Conservation (phyloP, 495 filamentous ascomycete genomes). For the Clohesyomyces aquaticus region DNA sequence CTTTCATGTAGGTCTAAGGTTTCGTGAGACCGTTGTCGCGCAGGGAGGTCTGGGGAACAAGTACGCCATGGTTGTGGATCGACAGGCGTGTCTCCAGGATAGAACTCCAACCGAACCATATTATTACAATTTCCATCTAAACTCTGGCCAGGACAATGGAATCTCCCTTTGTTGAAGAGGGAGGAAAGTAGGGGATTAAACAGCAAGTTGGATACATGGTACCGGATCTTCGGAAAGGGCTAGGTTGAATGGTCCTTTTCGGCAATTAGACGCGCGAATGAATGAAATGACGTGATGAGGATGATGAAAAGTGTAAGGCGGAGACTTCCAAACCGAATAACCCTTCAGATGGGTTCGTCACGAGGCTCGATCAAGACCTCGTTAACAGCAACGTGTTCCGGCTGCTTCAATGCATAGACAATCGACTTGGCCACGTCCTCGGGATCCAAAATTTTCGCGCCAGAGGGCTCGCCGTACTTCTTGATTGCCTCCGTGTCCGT, state of each 20-base stretch:
- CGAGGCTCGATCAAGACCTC: constrained; percentile 72
- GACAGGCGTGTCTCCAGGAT: background rate
- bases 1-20: background rate
- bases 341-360: constrained; percentile 69
- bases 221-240: background rate
- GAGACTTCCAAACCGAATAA: background rate
- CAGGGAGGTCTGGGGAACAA: background rate
- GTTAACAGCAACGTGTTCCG: constrained; percentile 68
- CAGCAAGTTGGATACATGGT: background rate
- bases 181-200: background rate
- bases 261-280: background rate
- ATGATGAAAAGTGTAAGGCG: background rate
- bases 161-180: background rate
- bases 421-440: constrained; percentile 68
- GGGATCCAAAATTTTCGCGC: constrained; percentile 65
- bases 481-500: constrained; percentile 69
- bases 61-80: background rate
- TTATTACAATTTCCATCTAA: background rate
- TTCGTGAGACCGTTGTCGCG: background rate
- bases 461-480: constrained; percentile 69
- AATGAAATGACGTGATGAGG: background rate
- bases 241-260: background rate
- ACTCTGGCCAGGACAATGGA: background rate
- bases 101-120: background rate
- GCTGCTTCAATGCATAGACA: constrained; percentile 66